Evolutionary conservation across 2,329 filamentous ascomycete species (phyloP), one percentile per base, ranked within the genome.

Genomic region (Phialocephala sp.): DNA sequence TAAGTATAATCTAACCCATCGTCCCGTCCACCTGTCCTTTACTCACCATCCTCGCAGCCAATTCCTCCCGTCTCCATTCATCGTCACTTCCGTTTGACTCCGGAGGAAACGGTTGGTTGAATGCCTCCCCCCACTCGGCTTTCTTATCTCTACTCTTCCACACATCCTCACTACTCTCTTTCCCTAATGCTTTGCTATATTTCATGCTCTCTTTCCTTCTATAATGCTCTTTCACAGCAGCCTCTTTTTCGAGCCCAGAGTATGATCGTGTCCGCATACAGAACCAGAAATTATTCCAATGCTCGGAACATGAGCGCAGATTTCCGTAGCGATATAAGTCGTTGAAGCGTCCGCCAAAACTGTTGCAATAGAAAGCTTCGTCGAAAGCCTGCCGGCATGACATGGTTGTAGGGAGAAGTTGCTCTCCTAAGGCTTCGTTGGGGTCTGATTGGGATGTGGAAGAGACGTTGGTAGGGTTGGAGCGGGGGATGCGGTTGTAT

Each of bases 211-310:
- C 83, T 60, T 82, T 77, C 62, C 76, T 69, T 52, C 73, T 74
- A 62, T 78, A 79, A 60, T 76, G 73, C 41, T 74, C 74, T 41
- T 71, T 74, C 50, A 79, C 76, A 63, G 76, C 75, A 37, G 72
- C 84, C 66, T 85, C 87, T 73, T 87, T 87, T 71, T 87, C 80
- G 52, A 83, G 79, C 27, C 86, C 84, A 0, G 83, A 78, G 74
- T 88, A 88, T 1, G 85, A 84, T 73, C 90, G 89, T 43, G 89
- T 89, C 69, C 92, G 89, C 94, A 98, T 97, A 83, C 95, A 99
- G 81, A 97, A 94, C 91, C 94, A 97, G 79, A 97, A 98, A 78
- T 97, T 92, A 67, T 90, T 86, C 93, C 94, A 97, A 69, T 93
- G 89, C 71, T 96, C 91, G 68, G 84, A 87, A 83, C 95, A 99